These are phyloP conservation scores for Ceratorhiza oryzae-sativae DNA, from an alignment of 1,284 basidiomycete genomes.

Conservation along the genomic window DNA sequence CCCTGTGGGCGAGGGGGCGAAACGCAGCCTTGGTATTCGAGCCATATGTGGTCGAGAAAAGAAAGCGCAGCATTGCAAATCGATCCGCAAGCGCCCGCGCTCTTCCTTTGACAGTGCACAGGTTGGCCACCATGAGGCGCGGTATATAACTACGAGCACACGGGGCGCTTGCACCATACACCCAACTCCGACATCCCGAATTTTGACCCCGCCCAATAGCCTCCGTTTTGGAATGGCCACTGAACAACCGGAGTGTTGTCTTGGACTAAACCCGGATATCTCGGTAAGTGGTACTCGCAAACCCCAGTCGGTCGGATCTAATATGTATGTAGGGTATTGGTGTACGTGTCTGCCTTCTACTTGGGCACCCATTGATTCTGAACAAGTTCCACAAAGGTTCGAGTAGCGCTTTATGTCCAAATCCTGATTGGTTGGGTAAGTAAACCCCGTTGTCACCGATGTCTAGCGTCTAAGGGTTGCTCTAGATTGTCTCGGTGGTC, in stretches of 20 bases:
- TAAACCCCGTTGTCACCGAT: background rate
- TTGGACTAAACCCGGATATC: constrained; percentile 20
- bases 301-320: too few relatives aligned
- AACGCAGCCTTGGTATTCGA: constrained; percentile 63
- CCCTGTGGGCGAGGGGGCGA: constrained; percentile 97
- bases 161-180: background rate
- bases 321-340: background rate
- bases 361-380: background rate
- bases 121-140: background rate
- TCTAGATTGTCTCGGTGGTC: background rate
- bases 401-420: constrained; percentile 26
- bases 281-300: background rate
- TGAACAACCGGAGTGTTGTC: background rate
- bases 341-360: background rate
- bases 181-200: background rate
- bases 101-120: constrained; percentile 13
- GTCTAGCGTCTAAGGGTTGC: background rate
- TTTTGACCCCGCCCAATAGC: background rate
- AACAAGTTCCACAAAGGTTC: constrained; percentile 26
- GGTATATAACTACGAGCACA: background rate
- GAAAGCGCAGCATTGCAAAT: constrained; percentile 4
- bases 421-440: constrained; percentile 35
- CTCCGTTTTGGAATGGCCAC: too few relatives aligned
- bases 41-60: constrained; percentile 41
- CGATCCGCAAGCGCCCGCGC: background rate